Evolutionary conservation across 768 basidiomycete genomes (phyloP), one percentile per base, ranked within the genome.

Genomic region (Trichaptum fuscoviolaceum): DNA sequence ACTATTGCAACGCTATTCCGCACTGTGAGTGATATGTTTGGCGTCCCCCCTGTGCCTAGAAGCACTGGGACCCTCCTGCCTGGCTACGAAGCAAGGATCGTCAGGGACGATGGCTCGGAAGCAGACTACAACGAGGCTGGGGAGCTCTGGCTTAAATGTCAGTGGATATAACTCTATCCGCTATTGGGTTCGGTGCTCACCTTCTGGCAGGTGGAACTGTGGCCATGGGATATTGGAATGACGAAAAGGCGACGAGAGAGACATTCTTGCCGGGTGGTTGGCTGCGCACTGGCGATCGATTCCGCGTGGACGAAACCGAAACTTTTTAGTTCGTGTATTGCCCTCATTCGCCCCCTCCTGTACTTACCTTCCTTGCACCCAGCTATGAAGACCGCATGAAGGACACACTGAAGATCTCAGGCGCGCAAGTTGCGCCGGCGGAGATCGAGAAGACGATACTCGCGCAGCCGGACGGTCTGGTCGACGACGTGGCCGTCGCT

Each of bases 361-460:
- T 30, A n/a, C 17, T 30, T 5, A 52, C 20, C 35, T 26, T 1
- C 20, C 15, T 35, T 24, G 35, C 65, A 30, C 30, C 8, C 8
- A 91, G 89, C 75, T 93, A 86, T 70, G 86, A 86, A 15, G 92
- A 93, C 74, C 82, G 92, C 64, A 80, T 82, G n/a, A 93, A 91
- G 87, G 92, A 93, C 71, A 92, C 86, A 0, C 80, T 94, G 24
- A 94, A 94, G 72, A 82, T 94, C 2, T 91, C 90, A 0, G 92
- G 92, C 5, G 80, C 79, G 62, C 92, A 93, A 75, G 92, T 93
- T 0, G 91, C 92, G 0, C 92, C 92, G 0, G 82, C 84, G 20
- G 92, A 94, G 72, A 88, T 93, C 63, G 92, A 93, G 73, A 80
- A 85, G 27, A 82, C 81, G 25, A 77, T 93, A 1, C 80, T 87